Base-by-base conservation (phyloP, 495 filamentous ascomycete species). In the Penicillium paxilli region DNA sequence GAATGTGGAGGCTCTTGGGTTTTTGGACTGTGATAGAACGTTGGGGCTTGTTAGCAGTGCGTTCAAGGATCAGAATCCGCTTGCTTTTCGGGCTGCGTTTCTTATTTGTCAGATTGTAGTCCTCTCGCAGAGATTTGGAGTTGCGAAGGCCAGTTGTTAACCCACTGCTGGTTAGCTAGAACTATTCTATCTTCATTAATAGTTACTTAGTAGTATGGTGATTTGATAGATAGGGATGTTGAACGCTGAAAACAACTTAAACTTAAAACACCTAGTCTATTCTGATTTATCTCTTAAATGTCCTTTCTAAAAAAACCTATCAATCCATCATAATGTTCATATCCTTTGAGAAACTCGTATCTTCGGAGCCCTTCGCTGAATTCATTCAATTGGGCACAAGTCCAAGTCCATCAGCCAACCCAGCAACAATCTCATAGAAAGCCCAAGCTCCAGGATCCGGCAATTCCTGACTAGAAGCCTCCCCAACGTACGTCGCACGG, bases 1-100 rank as follows among this genome's bases (percentile, higher is more conserved):
- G 25, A 71, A 68, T 53, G 64, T 80, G n/a, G 47, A 55, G 14
- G 20, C 8, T 14, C 28, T 55, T 16, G 52, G 52, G 1, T 55
- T 55, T 49, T 30, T 55, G 17, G 25, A 54, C 19, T 47, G 30
- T 25, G 35, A 44, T 11, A 5, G 28, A 10, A 38, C 48, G 1
- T 24, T 26, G 28, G 33, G 25, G 21, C n/a, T 37, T 21, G n/a
- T 38, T 2, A 19, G 16, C 9, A 32, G 20, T 12, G 19, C 46
- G 22, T 48, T 48, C 17, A 21, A 12, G 19, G 46, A 48, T 33
- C 14, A 22, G 17, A 21, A 48, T n/a, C 35, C n/a, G 4, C 14
- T 16, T 4, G 11, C n/a, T 16, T 47, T 47, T 9, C 46, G 46
- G 4, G 46, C 28, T 22, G 46, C 46, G 2, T 33, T 35, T 19